phyloP scores from a whole-genome alignment of 2,329 filamentous ascomycete species.

The Fusarium sacchari region DNA sequence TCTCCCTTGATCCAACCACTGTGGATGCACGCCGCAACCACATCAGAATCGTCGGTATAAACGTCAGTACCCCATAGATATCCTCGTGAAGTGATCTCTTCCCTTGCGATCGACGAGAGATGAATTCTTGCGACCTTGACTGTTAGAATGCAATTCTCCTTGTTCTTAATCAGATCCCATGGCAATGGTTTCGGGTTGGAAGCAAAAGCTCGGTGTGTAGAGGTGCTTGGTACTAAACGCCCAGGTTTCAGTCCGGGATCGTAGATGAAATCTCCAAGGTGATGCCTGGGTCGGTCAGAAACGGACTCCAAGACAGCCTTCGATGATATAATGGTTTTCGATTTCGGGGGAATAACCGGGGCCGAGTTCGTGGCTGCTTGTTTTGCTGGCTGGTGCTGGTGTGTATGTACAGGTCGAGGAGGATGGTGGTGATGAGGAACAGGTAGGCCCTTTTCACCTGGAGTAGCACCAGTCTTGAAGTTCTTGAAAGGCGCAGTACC shows the following conservation, averaged over 20 bases:
- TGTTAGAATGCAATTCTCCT: slow-evolving; percentile 90
- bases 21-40: slow-evolving; percentile 92
- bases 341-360: slow-evolving; percentile 62
- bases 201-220: slow-evolving; percentile 56
- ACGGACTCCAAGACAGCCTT: slow-evolving; percentile 78
- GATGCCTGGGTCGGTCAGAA: slow-evolving; percentile 74
- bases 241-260: slow-evolving; percentile 70
- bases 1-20: slow-evolving; percentile 91
- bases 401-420: slow-evolving; percentile 46
- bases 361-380: slow-evolving; percentile 34
- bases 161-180: slow-evolving; percentile 73
- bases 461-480: slow-evolving; percentile 58
- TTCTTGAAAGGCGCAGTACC: slow-evolving; percentile 60
- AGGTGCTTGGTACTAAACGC: slow-evolving; percentile 55
- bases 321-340: slow-evolving; percentile 74
- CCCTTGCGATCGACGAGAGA: slow-evolving; percentile 73
- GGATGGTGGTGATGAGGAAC: slow-evolving; percentile 62
- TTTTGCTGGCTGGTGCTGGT: slow-evolving; percentile 41
- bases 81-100: slow-evolving; percentile 83
- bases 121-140: slow-evolving; percentile 86
- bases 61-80: slow-evolving; percentile 94
- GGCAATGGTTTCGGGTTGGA: slow-evolving; percentile 78
- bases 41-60: slow-evolving; percentile 95
- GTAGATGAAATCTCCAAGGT: slow-evolving; percentile 88
- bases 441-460: slow-evolving; percentile 53